These are phyloP conservation scores for Wickerhamiella slavikovae DNA, from an alignment of 805 yeast genomes.

Conservation along the genomic window DNA sequence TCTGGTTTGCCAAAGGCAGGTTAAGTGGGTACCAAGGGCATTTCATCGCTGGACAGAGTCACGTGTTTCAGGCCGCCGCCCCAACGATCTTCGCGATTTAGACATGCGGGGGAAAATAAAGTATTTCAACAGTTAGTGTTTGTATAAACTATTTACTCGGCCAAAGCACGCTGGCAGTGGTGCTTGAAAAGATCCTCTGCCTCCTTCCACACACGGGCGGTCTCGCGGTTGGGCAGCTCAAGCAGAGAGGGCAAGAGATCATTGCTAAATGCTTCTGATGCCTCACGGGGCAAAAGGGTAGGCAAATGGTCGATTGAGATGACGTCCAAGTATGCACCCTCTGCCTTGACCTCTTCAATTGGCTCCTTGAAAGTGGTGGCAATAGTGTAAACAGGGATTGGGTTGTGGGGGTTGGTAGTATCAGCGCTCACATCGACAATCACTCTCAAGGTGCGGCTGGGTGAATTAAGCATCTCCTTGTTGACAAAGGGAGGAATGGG, in stretches of 20 bases:
- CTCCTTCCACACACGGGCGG: slow-evolving; percentile 79
- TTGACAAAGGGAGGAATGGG: slow-evolving; percentile 88
- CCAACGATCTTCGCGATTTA: too few relatives aligned
- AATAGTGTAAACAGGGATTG: slow-evolving; percentile 78
- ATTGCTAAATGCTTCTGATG: slow-evolving; percentile 74
- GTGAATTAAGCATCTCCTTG: slow-evolving; percentile 40
- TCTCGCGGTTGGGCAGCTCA: slow-evolving; percentile 60
- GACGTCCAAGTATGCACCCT: slow-evolving; percentile 76
- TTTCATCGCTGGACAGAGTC: too few relatives aligned
- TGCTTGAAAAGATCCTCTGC: slow-evolving; percentile 70
- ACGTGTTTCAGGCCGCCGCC: too few relatives aligned
- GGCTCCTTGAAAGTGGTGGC: slow-evolving; percentile 87
- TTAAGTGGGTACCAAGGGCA: too few relatives aligned
- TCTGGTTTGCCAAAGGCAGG: too few relatives aligned
- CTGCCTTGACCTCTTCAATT: slow-evolving; percentile 63
- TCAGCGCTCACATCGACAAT: slow-evolving; percentile 97
- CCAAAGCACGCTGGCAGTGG: too few relatives aligned
- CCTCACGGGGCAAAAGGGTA: slow-evolving; percentile 86
- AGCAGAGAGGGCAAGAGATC: slow-evolving; percentile 81
- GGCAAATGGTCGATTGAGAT: slow-evolving; percentile 95
- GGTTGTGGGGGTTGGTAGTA: slow-evolving; percentile 96
- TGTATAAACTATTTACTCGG: too few relatives aligned
- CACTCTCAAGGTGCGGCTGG: slow-evolving; percentile 57
- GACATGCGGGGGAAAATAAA: too few relatives aligned
- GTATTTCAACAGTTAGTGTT: too few relatives aligned